Evolutionary conservation across 129 eudicot species (phyloP), one percentile per base, ranked within the genome.

Genomic region (Saposhnikovia divaricata): DNA sequence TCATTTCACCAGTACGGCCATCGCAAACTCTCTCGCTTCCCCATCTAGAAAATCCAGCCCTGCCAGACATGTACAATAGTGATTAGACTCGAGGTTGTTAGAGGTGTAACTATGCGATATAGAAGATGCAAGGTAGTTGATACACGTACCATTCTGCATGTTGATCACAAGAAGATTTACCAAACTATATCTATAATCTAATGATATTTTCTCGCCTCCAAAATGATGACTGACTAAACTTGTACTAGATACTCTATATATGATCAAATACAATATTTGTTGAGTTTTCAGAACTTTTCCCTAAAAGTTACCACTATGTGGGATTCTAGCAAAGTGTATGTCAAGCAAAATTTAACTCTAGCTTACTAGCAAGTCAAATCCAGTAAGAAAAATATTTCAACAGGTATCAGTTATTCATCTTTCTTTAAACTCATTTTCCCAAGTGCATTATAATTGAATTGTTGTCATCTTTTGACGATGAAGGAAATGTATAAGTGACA

Each of bases 41-140:
- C 42, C 42, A 91, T 79, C 90, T 89, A 53, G 95, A 87, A 80
- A 91, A 93, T 18, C 96, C 97, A 77, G 88, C 89, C 89, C 98
- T 93, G 89, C 83, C 78, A 69, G 77, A 66, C 74, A 25, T 57
- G 51, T 39, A 37, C 9, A 61, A 15, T 3, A 71, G 42, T 19
- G 72, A 69, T 69, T 70, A 71, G 82, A 46, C 77, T 48, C 53
- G 1, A 71, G 47, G 76, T 34, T 76, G 18, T 48, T 37, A 47
- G 1, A 70, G 46, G 76, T 37, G 25, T 73, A 31, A 38, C 9
- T 72, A 40, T 72, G 31, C 13, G 19, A 31, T 5, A 71, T 16
- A 39, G 12, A 70, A 38, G 14, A 38, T 70, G 19, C 47, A 71
- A 71, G 23, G 43, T 15, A 37, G 27, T 71, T 71, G 48, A 72